These are phyloP conservation scores for Ceratocystis lukuohia DNA, from an alignment of 2,329 filamentous ascomycete genomes.

Conservation along the genomic window DNA sequence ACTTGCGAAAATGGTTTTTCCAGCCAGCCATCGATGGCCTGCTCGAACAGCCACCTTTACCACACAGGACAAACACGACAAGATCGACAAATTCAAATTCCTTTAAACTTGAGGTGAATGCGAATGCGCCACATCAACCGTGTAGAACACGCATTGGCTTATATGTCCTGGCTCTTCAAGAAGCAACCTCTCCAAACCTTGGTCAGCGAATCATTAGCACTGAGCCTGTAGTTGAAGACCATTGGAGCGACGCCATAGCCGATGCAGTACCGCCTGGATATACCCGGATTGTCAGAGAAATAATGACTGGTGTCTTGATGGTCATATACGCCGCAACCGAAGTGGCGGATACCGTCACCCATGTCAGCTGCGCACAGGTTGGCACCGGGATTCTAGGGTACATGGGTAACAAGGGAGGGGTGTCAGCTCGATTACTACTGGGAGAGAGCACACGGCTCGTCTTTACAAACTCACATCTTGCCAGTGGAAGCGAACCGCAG, in stretches of 20 bases:
- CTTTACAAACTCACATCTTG: constrained; percentile 84
- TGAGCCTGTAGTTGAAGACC: constrained; percentile 56
- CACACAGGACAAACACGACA: constrained; percentile 10
- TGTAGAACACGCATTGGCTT: constrained; percentile 46
- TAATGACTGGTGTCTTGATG: constrained; percentile 72
- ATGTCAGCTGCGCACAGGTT: constrained; percentile 68
- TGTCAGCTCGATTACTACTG: constrained; percentile 66
- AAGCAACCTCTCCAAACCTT: constrained; percentile 75
- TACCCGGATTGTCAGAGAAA: constrained; percentile 61
- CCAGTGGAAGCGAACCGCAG: constrained; percentile 67
- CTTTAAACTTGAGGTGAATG: constrained; percentile 15
- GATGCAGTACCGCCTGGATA: constrained; percentile 66
- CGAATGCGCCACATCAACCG: constrained; percentile 10
- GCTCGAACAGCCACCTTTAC: constrained; percentile 14
- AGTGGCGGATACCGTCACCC: constrained; percentile 59
- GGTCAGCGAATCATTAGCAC: constrained; percentile 64
- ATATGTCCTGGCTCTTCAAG: constrained; percentile 82
- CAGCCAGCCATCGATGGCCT: constrained; percentile 28
- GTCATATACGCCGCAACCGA: constrained; percentile 74
- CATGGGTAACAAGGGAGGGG: constrained; percentile 90
- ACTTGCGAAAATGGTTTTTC: constrained; percentile 81
- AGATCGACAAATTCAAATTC: constrained; percentile 11
- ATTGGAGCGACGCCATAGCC: constrained; percentile 68
- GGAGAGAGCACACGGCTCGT: constrained; percentile 81
- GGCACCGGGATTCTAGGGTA: constrained; percentile 87